These are phyloP conservation scores for Citrullus colocynthis DNA, from an alignment of 306 rosid genomes.

Conservation along the genomic window DNA sequence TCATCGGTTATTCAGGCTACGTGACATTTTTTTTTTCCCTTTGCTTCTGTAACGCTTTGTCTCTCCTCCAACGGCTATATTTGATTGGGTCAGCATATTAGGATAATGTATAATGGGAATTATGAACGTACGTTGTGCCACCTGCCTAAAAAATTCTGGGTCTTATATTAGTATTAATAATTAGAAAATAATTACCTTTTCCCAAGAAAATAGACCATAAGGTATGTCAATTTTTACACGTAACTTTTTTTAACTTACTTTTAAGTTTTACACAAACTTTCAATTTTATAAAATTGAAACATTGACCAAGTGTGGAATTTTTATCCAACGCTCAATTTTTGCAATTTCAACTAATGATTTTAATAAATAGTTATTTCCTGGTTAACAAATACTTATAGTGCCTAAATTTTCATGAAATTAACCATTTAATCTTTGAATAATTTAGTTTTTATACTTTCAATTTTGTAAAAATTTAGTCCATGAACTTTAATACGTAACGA, in stretches of 20 bases:
- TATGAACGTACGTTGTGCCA: neutral
- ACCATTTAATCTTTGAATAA: no score
- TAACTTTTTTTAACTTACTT: no score
- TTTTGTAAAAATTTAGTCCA: no score
- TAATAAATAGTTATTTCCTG: no score
- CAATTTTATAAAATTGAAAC: neutral
- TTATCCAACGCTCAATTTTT: neutral
- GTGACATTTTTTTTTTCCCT: slow-evolving; percentile 1
- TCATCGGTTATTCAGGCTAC: neutral
- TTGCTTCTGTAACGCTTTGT: slow-evolving; percentile 33
- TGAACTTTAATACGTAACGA: no score
- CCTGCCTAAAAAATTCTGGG: neutral
- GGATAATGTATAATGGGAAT: neutral
- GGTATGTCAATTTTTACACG: no score
- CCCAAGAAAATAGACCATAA: no score
- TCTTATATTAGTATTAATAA: neutral
- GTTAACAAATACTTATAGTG: no score
- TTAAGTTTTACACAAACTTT: no score
- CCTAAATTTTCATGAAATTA: no score
- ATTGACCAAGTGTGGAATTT: neutral
- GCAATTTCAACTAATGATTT: neutral
- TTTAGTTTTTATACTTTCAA: no score
- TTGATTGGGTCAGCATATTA: slow-evolving; percentile 4
- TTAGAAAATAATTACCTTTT: no score
- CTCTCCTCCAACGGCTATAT: slow-evolving; percentile 52